These are phyloP conservation scores for Talaromyces marneffei DNA, from an alignment of 2,329 filamentous ascomycete genomes.

Conservation along the genomic window DNA sequence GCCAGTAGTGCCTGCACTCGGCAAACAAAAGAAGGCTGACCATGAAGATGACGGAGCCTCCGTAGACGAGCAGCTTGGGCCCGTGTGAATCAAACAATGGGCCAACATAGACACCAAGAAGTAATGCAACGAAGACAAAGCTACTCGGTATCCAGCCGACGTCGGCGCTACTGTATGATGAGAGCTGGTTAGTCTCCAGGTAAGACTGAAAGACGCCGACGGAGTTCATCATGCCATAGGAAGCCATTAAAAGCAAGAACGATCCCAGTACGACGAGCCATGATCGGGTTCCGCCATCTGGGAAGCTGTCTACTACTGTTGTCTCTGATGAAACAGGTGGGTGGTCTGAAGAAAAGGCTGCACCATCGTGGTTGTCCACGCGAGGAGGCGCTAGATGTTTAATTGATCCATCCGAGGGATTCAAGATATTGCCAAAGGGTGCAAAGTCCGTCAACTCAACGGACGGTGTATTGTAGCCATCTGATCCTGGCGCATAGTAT, in stretches of 20 bases:
- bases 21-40: conserved; percentile 43
- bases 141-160: conserved; percentile 49
- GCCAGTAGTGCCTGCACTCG: conserved; percentile 45
- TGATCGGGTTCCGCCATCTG: conserved; percentile 31
- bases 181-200: conserved; percentile 42
- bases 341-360: not conserved
- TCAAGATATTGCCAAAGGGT: not conserved
- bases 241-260: conserved; percentile 35
- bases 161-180: conserved; percentile 38
- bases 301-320: conserved; percentile 19
- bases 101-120: conserved; percentile 44
- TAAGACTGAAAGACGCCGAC: conserved; percentile 48
- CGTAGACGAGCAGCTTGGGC: conserved; percentile 37
- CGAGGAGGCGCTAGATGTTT: not conserved
- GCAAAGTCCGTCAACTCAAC: not conserved
- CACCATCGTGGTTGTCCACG: not conserved
- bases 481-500: not conserved
- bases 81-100: conserved; percentile 49
- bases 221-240: conserved; percentile 46
- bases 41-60: conserved; percentile 36
- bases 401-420: not conserved
- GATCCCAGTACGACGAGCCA: conserved; percentile 35
- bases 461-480: not conserved
- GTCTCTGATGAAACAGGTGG: not conserved
- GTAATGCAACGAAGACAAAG: conserved; percentile 43